Conservation (phyloP, 2,329 filamentous ascomycete genomes). For the Exophiala mesophila region DNA sequence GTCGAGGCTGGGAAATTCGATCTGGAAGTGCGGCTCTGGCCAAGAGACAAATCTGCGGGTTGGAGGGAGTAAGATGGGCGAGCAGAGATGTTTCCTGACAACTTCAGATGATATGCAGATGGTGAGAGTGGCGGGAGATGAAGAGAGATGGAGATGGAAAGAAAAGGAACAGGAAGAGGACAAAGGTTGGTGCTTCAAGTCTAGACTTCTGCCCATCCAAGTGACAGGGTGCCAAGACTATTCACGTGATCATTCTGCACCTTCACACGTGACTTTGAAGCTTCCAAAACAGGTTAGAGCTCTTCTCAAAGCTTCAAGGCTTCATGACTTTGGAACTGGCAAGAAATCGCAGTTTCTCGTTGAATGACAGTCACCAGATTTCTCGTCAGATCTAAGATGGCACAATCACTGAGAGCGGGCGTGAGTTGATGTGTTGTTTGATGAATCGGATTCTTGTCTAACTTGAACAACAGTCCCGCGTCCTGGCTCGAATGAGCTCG, state of each 20-base stretch:
- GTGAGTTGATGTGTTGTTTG: slow-evolving; percentile 39
- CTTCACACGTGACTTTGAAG: slow-evolving; percentile 1
- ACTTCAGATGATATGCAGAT: slow-evolving; percentile 11
- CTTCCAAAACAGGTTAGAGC: background rate
- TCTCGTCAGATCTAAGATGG: slow-evolving; percentile 38
- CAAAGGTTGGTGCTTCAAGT: slow-evolving; percentile 1
- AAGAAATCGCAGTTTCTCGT: background rate
- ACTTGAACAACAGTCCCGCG: slow-evolving; percentile 49
- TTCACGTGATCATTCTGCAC: too few relatives aligned
- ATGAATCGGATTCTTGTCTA: slow-evolving; percentile 14
- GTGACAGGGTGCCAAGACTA: too few relatives aligned
- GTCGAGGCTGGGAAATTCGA: slow-evolving; percentile 32
- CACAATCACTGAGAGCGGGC: slow-evolving; percentile 58
- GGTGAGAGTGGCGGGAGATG: slow-evolving; percentile 9
- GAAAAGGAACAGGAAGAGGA: slow-evolving; percentile 11
- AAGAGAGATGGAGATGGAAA: slow-evolving; percentile 13
- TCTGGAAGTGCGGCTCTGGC: slow-evolving; percentile 24
- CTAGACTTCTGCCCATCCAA: too few relatives aligned
- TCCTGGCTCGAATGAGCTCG: slow-evolving; percentile 52
- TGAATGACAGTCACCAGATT: background rate
- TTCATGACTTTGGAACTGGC: background rate
- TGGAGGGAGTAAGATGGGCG: background rate
- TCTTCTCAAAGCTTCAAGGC: background rate
- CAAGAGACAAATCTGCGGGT: background rate
- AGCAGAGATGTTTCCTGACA: slow-evolving; percentile 15